phyloP scores from a whole-genome alignment of 2,329 filamentous ascomycete species.

The Talaromyces sp. region DNA sequence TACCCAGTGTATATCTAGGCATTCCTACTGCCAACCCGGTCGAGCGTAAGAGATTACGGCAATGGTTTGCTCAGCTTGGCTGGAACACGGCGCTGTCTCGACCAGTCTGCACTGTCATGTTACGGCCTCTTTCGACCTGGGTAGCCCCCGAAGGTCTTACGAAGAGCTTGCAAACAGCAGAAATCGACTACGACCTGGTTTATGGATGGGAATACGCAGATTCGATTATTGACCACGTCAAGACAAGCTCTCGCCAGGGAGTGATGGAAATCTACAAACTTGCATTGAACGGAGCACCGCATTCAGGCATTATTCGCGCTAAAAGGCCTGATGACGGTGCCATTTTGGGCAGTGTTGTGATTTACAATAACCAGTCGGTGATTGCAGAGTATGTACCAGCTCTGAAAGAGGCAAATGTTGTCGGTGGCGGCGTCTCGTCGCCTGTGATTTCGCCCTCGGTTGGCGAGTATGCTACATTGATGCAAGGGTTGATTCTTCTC shows the following conservation, averaged over 20 bases:
- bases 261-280: constrained; percentile 74
- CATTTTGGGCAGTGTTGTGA: constrained; percentile 74
- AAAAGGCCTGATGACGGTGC: constrained; percentile 63
- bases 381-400: constrained; percentile 67
- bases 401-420: constrained; percentile 49
- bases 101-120: constrained; percentile 66
- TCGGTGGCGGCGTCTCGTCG: constrained; percentile 71
- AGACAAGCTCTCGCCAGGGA: constrained; percentile 68
- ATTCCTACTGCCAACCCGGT: constrained; percentile 65
- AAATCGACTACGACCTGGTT: constrained; percentile 77
- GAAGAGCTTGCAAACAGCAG: constrained; percentile 66
- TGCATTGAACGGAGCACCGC: constrained; percentile 65
- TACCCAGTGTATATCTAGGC: constrained; percentile 82
- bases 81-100: constrained; percentile 71
- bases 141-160: constrained; percentile 70
- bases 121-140: constrained; percentile 70
- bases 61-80: constrained; percentile 85
- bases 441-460: constrained; percentile 68
- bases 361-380: constrained; percentile 67
- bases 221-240: constrained; percentile 69
- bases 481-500: constrained; percentile 76
- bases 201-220: constrained; percentile 74
- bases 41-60: constrained; percentile 58
- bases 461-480: constrained; percentile 63
- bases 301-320: constrained; percentile 78